Evolutionary conservation across 192 early-diverging fungal species (phyloP), one percentile per base, ranked within the genome.

Genomic region (Rhizophagus clarus): DNA sequence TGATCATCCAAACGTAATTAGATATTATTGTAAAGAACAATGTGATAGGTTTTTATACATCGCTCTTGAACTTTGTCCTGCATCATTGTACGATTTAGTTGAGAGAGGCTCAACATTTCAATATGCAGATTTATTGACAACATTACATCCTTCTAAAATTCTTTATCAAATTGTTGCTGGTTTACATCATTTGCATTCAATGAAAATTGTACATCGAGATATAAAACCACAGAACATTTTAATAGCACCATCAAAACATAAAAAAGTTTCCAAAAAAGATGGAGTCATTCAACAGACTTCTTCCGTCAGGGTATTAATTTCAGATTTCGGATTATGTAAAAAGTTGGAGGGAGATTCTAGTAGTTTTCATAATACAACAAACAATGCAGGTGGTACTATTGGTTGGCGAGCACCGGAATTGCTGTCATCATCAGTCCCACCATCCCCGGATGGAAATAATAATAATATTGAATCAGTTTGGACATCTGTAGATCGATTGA

Each of bases 141-240:
- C 85, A 2, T 68, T 94, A 63, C 87, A 92, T 62, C 90, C 94
- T 8, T 87, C 89, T 72, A 88, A 89, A 40, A 90, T 95, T 24
- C 84, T 98, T 68, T 89, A 89, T 62, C 97, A 98, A 85, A 95
- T 98, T 51, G 90, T 95, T 72, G 82, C 86, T 22, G 98, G 98
- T 0, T 82, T 99, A 20, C 88, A 93, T 63, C 95, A 98, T 79
- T 83, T 99, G 17, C 98, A 99, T 82, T 88, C 90, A 37, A 88
- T 98, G 40, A 96, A 98, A 84, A 96, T 99, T 80, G 97, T 99
- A 4, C 98, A 99, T 83, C 91, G 98, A 11, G 98, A 99, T 82
- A 96, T 99, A 80, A 99, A 99, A 84, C 98, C 92, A 20, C 93
- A 98, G 72, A 99, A 99, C 80, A 97, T 99, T 67, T 88, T 99